phyloP scores from a whole-genome alignment of 805 yeast species.

The Starmerella geochares region DNA sequence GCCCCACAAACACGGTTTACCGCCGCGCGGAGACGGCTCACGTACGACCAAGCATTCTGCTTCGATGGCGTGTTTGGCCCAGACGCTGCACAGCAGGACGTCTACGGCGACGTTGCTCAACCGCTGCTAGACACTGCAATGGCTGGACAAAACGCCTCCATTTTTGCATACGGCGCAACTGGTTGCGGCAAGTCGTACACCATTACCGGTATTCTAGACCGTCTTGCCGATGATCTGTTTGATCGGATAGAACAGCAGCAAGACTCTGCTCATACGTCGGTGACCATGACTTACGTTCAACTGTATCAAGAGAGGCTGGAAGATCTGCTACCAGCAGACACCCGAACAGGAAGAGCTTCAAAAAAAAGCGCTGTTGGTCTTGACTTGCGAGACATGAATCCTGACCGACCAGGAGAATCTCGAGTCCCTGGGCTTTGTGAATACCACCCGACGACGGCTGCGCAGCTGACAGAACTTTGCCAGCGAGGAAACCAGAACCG shows the following conservation, averaged over 20 bases:
- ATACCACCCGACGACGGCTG: conserved; percentile 42
- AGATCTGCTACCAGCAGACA: conserved; percentile 59
- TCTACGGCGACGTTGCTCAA: conserved; percentile 54
- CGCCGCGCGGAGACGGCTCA: conserved; percentile 6
- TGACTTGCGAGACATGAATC: conserved; percentile 38
- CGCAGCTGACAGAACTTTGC: conserved; percentile 23
- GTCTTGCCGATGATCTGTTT: conserved; percentile 69
- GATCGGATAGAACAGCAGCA: conserved; percentile 17
- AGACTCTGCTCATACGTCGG: conserved; percentile 38
- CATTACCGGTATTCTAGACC: conserved; percentile 68
- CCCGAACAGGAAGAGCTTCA: background rate
- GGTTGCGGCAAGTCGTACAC: conserved; percentile 98
- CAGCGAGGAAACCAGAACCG: conserved; percentile 32
- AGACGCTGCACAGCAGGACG: conserved; percentile 51
- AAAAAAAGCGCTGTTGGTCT: conserved; percentile 20
- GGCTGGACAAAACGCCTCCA: conserved; percentile 82
- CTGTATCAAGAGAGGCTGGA: conserved; percentile 84
- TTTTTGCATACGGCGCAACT: conserved; percentile 91
- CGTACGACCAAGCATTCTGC: conserved; percentile 39
- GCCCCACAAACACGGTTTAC: conserved; percentile 16
- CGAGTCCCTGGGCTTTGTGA: conserved; percentile 60
- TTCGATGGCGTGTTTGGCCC: conserved; percentile 74
- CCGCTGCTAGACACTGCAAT: conserved; percentile 65
- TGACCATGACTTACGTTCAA: conserved; percentile 48
- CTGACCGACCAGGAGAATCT: conserved; percentile 56